Percentiles rank a stretch among this genome's conserved stretches.
phyloP scores from a whole-genome alignment of 179 eudicot species.

The Beta macrorhiza region DNA sequence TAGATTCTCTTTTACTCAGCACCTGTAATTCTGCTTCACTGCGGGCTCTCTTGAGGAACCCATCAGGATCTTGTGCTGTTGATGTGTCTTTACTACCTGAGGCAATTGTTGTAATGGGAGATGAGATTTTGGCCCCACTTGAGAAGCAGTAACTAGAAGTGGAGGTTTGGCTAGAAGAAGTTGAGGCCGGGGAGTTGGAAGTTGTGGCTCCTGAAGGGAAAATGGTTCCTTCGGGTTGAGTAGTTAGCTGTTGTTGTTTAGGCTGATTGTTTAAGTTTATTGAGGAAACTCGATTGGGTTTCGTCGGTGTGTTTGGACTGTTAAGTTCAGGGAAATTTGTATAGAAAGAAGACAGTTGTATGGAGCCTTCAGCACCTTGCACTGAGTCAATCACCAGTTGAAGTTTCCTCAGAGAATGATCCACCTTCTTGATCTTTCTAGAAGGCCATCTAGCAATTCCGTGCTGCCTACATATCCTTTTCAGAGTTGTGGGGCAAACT shows the following conservation, averaged over 20 bases:
- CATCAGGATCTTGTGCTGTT: conserved; percentile 30
- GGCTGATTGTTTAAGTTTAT: conserved; percentile 36
- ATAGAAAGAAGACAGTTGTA: conserved; percentile 79
- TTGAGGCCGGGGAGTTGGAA: conserved; percentile 47
- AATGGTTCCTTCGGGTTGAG: conserved; percentile 42
- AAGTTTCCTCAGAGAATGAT: conserved; percentile 80
- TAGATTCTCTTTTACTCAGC: conserved; percentile 32
- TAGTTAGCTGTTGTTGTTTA: conserved; percentile 29
- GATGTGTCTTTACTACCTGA: conserved; percentile 35
- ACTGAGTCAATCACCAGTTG: conserved; percentile 84
- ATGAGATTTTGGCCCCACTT: conserved; percentile 38
- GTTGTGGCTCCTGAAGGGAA: conserved; percentile 47
- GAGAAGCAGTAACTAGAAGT: conserved; percentile 50
- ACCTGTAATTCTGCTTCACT: conserved; percentile 46
- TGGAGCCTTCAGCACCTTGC: conserved; percentile 75
- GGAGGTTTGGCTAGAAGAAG: conserved; percentile 71
- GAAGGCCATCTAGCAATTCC: conserved; percentile 96
- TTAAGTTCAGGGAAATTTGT: conserved; percentile 69
- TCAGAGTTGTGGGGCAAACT: conserved; percentile 95
- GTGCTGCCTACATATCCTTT: conserved; percentile 92
- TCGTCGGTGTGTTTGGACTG: conserved; percentile 34
- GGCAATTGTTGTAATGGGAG: conserved; percentile 29
- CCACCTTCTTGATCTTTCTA: conserved; percentile 91
- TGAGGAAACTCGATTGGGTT: conserved; percentile 31
- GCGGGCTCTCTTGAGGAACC: conserved; percentile 43